A percentile compares a stretch with the other conserved stretches of the same genome.
Evolutionary conservation across 2,329 filamentous ascomycete genomes (phyloP).

Genomic region (Cadophora gregata): DNA sequence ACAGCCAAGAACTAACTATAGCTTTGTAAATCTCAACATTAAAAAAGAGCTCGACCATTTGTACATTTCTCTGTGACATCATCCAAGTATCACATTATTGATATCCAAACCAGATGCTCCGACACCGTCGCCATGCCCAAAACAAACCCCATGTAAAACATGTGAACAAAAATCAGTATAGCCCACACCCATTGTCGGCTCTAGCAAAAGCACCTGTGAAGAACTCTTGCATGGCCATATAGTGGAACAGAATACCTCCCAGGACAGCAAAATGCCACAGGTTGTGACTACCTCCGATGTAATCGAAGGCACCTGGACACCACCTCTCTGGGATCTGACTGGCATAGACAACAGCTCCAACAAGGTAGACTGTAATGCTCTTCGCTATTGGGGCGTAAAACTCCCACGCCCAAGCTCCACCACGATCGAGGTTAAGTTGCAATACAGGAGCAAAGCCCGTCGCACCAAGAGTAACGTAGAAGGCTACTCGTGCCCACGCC

Average conservation of each 20-base stretch:
- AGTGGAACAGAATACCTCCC: constrained; percentile 96
- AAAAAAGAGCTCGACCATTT: not conserved
- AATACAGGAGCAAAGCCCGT: constrained; percentile 90
- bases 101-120: constrained; percentile 19
- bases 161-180: constrained; percentile 32
- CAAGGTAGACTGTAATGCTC: constrained; percentile 83
- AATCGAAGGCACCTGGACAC: constrained; percentile 93
- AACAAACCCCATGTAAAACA: constrained; percentile 10
- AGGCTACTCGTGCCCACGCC: constrained; percentile 89
- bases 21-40: not conserved
- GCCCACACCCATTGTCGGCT: constrained; percentile 50
- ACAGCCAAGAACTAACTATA: not conserved
- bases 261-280: constrained; percentile 96
- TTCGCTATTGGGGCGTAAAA: constrained; percentile 91
- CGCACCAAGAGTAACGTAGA: constrained; percentile 85
- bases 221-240: constrained; percentile 93
- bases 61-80: not conserved
- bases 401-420: constrained; percentile 78
- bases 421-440: constrained; percentile 80
- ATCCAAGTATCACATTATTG: not conserved
- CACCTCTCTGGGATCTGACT: constrained; percentile 92
- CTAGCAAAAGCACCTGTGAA: constrained; percentile 79
- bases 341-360: constrained; percentile 86
- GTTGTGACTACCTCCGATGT: constrained; percentile 94
- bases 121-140: constrained; percentile 31